Conservation (phyloP, 2,329 filamentous ascomycete genomes). For the Pestalotiopsis sp. region DNA sequence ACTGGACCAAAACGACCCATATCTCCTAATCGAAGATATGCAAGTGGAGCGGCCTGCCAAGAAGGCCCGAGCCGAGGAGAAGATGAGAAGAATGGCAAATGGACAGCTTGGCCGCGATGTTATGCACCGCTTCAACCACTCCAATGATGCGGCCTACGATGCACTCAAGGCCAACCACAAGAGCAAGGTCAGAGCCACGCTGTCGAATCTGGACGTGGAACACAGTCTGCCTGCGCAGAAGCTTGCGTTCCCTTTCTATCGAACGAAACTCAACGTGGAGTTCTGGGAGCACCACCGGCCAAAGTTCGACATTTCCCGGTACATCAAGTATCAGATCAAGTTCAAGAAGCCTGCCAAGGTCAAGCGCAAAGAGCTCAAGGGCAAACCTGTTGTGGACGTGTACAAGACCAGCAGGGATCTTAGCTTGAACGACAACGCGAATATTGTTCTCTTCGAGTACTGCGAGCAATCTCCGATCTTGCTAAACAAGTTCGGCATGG, state of each 20-base stretch:
- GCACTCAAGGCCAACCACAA: constrained; percentile 95
- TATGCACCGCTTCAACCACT: constrained; percentile 87
- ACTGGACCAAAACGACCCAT: constrained; percentile 85
- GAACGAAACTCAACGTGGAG: constrained; percentile 74
- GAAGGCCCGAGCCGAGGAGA: constrained; percentile 56
- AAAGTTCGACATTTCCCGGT: constrained; percentile 69
- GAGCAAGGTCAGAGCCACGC: constrained; percentile 89
- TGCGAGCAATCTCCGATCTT: constrained; percentile 92
- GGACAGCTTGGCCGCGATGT: constrained; percentile 74
- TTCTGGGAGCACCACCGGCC: constrained; percentile 70
- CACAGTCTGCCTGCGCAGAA: constrained; percentile 91
- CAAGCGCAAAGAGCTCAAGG: constrained; percentile 83
- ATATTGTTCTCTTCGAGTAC: constrained; percentile 88
- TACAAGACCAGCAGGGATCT: constrained; percentile 82
- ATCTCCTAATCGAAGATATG: constrained; percentile 80
- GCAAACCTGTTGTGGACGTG: constrained; percentile 75
- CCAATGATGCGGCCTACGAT: constrained; percentile 95
- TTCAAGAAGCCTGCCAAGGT: constrained; percentile 61
- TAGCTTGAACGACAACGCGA: constrained; percentile 86
- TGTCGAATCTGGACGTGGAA: constrained; percentile 90
- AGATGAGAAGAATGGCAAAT: constrained; percentile 68
- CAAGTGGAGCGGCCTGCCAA: constrained; percentile 66
- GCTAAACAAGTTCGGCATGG: constrained; percentile 97
- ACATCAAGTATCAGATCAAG: constrained; percentile 29
- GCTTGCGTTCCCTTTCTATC: constrained; percentile 95